Evolutionary conservation across 2,329 filamentous ascomycete species (phyloP).

Genomic region (Diaporthe ilicicola): DNA sequence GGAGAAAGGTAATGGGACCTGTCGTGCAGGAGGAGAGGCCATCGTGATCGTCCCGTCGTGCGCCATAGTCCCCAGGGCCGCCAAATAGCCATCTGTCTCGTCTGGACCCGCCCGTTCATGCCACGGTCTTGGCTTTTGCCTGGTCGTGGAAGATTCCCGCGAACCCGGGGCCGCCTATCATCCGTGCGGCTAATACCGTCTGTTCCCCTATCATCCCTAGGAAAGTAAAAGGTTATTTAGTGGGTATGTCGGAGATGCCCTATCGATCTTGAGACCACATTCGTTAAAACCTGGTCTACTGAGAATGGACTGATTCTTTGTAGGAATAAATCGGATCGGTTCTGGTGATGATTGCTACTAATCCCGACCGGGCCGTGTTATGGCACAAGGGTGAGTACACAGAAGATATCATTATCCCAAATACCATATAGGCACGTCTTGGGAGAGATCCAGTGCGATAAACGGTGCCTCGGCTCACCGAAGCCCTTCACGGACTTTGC

Average conservation of each 20-base stretch:
- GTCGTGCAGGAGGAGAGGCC: neutral
- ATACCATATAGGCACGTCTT: neutral
- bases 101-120: neutral
- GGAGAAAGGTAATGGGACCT: neutral
- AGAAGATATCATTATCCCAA: neutral
- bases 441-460: neutral
- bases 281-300: neutral
- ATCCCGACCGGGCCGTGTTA: neutral
- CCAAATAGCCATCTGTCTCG: neutral
- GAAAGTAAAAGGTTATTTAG: conserved; percentile 5
- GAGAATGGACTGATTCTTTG: neutral
- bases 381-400: neutral
- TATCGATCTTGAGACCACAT: neutral
- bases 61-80: neutral
- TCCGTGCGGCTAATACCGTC: neutral
- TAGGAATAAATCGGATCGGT: neutral
- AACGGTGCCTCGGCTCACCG: neutral
- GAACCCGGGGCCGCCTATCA: neutral
- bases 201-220: neutral
- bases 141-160: neutral
- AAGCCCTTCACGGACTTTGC: neutral
- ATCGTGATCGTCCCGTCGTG: conserved; percentile 12
- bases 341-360: neutral
- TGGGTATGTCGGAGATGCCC: neutral
- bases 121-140: neutral